Evolutionary conservation across 768 basidiomycete genomes (phyloP), one percentile per base, ranked within the genome.

Genomic region (Piloderma croceum): DNA sequence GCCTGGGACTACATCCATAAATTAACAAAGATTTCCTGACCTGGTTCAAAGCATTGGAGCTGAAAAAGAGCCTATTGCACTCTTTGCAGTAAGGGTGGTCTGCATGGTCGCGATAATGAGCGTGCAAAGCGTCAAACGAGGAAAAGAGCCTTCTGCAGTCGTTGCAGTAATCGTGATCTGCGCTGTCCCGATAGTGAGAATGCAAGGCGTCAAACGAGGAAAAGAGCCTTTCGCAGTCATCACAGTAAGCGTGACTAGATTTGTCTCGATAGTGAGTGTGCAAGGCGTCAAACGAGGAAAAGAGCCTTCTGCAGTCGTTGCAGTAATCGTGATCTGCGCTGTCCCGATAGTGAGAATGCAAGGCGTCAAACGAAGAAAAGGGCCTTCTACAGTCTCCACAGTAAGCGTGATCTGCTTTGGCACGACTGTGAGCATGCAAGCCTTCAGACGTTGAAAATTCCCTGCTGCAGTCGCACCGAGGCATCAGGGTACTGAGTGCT

Each of bases 201-300:
- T 45, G 43, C 10, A 49, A 39, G 3, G 58, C 55, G 12, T 24
- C 20, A 9, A 38, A 21, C 42, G 47, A 23, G 23, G 39, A 12
- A 39, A 51, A 24, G 36, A 44, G 23, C 37, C 31, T 6, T 25
- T 24, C 1, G 33, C 49, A 19, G 5, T 24, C 32, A 15, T 41
- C 31, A 39, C 54, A 56, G 18, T 46, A 45, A 20, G 47, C 31
- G 25, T 56, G 55, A 22, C 47, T 47, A 11, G 18, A 13, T 27
- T 41, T 49, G 39, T 53, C 46, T 24, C 42, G 39, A 34, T 44
- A 50, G 38, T 59, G 57, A 20, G 51, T 45, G 27, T 45, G 43
- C 10, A 49, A 39, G 3, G 58, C 55, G 12, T 24, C 20, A 9
- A 38, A 21, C 42, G 47, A 23, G 23, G 39, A 12, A 39, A 51